Conservation (phyloP, 176 grass and related monocot genomes). For the Pontederia paniculata region DNA sequence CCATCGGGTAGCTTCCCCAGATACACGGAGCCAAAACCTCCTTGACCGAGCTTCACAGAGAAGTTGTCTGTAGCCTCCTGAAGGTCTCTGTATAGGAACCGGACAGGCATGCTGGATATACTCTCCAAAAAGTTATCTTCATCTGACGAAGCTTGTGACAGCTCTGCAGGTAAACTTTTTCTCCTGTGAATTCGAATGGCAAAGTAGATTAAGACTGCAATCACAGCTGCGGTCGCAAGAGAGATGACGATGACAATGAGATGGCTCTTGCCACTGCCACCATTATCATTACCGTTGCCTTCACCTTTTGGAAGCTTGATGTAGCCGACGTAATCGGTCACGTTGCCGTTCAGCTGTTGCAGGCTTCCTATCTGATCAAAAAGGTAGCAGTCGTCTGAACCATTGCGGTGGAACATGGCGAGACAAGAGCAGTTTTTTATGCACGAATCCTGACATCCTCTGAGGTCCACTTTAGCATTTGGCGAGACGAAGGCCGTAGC, state of each 20-base stretch:
- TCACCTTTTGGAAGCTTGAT: slow-evolving; percentile 42
- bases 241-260: slow-evolving; percentile 47
- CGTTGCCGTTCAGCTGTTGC: slow-evolving; percentile 24
- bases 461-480: slow-evolving; percentile 38
- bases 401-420: slow-evolving; percentile 48
- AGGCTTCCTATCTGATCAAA: slow-evolving; percentile 82
- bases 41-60: slow-evolving; percentile 74
- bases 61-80: slow-evolving; percentile 77
- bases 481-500: slow-evolving; percentile 44
- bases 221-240: slow-evolving; percentile 38
- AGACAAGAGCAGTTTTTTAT: slow-evolving; percentile 61
- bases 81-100: slow-evolving; percentile 74
- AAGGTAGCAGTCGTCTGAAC: slow-evolving; percentile 50
- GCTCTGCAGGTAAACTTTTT: slow-evolving; percentile 30
- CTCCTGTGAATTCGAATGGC: slow-evolving; percentile 50
- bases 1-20: slow-evolving; percentile 62
- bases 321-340: slow-evolving; percentile 34
- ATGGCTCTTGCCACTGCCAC: slow-evolving; percentile 13
- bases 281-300: not conserved
- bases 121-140: slow-evolving; percentile 70
- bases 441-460: slow-evolving; percentile 64
- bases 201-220: slow-evolving; percentile 40
- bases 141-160: slow-evolving; percentile 53
- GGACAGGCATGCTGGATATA: slow-evolving; percentile 64
- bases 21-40: slow-evolving; percentile 92